Evolutionary conservation across 176 grass and related monocot genomes (phyloP).

Genomic region (Rhynchospora breviuscula): DNA sequence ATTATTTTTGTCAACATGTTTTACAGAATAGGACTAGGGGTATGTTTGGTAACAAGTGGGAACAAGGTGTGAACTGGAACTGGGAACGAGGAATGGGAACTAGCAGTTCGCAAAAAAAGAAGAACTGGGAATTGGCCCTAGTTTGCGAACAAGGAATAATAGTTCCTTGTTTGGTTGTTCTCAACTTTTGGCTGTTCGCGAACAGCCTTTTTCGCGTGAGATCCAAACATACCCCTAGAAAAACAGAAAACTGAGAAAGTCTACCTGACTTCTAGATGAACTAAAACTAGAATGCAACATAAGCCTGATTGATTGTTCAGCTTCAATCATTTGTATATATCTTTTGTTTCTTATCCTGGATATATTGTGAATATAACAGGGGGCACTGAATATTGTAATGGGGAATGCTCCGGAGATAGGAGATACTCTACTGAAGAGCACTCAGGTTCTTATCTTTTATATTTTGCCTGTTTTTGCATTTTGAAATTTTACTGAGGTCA

Average conservation of each 20-base stretch:
- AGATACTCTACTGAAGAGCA: conserved; percentile 63
- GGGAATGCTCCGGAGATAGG: conserved; percentile 93
- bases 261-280: neutral
- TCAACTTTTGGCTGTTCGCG: too few species aligned
- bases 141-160: too few species aligned
- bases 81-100: too few species aligned
- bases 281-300: neutral
- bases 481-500: neutral
- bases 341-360: conserved; percentile 3
- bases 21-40: neutral
- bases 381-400: conserved; percentile 80
- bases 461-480: neutral
- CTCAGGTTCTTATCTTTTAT: conserved; percentile 43
- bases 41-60: too few species aligned
- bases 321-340: neutral
- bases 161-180: too few species aligned
- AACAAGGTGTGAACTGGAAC: too few species aligned
- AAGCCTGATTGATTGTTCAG: neutral
- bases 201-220: too few species aligned
- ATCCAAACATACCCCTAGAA: too few species aligned
- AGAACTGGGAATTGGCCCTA: too few species aligned
- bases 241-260: neutral
- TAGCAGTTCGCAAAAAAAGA: too few species aligned
- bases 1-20: neutral
- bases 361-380: conserved; percentile 34